Base-by-base conservation (phyloP, 305 asterid species). In the Plantago rigida region DNA sequence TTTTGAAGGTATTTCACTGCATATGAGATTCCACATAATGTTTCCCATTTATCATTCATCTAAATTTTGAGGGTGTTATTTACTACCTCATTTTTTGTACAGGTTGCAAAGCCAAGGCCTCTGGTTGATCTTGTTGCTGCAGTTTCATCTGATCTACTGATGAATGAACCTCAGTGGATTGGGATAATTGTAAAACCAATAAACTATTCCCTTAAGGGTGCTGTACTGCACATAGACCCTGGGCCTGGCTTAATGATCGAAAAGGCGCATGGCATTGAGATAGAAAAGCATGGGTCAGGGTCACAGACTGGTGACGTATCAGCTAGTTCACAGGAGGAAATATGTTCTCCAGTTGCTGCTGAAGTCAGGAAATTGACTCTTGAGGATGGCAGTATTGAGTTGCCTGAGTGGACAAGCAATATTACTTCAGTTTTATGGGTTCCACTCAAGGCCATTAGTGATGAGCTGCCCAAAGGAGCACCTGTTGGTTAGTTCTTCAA, bases 191-290 rank as follows among this genome's bases (percentile, higher is more conserved):
- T 89, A 51, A 86, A 64, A 75, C 99, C 97, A 19, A 74, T 89
- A 64, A 81, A 78, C 42, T 89, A 92, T 74, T 78, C 96, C 51
- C 97, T 92, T 46, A 82, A 78, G 69, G 99, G 96, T 73, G 96
- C 95, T 52, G 74, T 84, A 55, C 84, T 92, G 73, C 95, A 85
- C 66, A 77, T 92, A 71, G 97, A 89, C 71, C 69, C 96, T 2
- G 99, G 97, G 51, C 99, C 99, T 69, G 99, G 99, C 66, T 85
- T 92, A 87, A 78, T 68, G 78, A 92, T 92, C 50, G 94, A 86
- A 77, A 80, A 74, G 69, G 66, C 59, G n/a, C 83, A 78, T 77
- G 74, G 70, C 72, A 84, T 92, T 66, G 95, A 89, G 80, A 84
- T 92, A 22, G 96, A 92, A 81, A 86, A 74, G 69, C 81, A 79